Conservation (phyloP, 2,329 filamentous ascomycete genomes). For the Thermothelomyces thermophilus region DNA sequence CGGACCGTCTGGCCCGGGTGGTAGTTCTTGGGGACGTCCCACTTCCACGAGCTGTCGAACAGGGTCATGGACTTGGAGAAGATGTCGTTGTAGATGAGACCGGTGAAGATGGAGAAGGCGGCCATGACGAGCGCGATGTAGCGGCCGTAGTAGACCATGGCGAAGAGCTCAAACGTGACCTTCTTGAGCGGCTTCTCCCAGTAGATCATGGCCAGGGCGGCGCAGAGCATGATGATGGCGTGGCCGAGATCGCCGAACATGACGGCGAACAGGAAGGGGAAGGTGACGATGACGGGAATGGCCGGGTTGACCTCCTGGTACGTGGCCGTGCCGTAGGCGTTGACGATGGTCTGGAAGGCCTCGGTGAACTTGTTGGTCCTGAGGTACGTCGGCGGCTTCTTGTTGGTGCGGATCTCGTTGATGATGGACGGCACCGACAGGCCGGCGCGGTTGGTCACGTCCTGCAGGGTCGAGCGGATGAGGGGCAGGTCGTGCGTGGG, state of each 20-base stretch:
- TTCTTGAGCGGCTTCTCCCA: constrained; percentile 93
- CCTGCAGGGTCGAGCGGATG: constrained; percentile 89
- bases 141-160: constrained; percentile 97
- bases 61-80: constrained; percentile 91
- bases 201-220: constrained; percentile 88
- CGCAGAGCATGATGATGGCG: constrained; percentile 78
- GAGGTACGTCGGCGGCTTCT: constrained; percentile 93
- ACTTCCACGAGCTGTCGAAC: constrained; percentile 87
- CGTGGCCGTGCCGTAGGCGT: constrained; percentile 95
- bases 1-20: constrained; percentile 56
- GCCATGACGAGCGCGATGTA: constrained; percentile 99
- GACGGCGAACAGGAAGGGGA: constrained; percentile 98
- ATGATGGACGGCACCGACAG: constrained; percentile 97
- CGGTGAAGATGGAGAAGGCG: constrained; percentile 92
- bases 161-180: constrained; percentile 85
- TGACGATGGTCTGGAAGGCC: constrained; percentile 97
- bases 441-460: constrained; percentile 93
- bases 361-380: constrained; percentile 99
- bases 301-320: constrained; percentile 97
- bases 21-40: constrained; percentile 60
- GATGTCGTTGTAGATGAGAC: constrained; percentile 93
- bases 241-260: constrained; percentile 99
- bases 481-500: constrained; percentile 83
- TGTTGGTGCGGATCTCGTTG: constrained; percentile 94
- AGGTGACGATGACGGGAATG: constrained; percentile 90